Conservation (phyloP, 2,329 filamentous ascomycete genomes). For the Fusarium heterosporum region DNA sequence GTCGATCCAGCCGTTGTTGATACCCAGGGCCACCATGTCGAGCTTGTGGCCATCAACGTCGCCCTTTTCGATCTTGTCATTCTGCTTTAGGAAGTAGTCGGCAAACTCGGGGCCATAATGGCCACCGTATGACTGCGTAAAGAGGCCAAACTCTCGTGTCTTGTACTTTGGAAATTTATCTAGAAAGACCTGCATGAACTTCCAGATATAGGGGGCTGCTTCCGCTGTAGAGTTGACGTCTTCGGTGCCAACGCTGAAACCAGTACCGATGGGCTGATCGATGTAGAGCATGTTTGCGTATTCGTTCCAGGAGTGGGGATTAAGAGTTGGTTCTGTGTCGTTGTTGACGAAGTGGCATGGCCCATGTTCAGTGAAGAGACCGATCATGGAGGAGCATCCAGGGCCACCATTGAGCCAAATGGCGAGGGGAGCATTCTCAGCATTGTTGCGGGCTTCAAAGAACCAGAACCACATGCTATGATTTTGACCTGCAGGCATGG, state of each 20-base stretch:
- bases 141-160: constrained; percentile 67
- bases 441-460: constrained; percentile 58
- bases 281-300: constrained; percentile 76
- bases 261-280: constrained; percentile 65
- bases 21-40: constrained; percentile 64
- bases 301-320: constrained; percentile 73
- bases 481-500: constrained; percentile 30
- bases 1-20: constrained; percentile 70
- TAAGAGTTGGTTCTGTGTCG: constrained; percentile 54
- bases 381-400: constrained; percentile 51
- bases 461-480: constrained; percentile 60
- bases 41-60: constrained; percentile 55
- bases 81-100: constrained; percentile 67
- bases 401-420: constrained; percentile 65
- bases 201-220: constrained; percentile 60
- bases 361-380: constrained; percentile 76
- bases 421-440: constrained; percentile 58
- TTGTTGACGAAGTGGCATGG: constrained; percentile 74
- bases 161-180: constrained; percentile 72
- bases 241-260: constrained; percentile 48
- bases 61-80: constrained; percentile 61
- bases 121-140: constrained; percentile 68
- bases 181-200: constrained; percentile 70
- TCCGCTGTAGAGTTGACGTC: constrained; percentile 47
- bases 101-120: constrained; percentile 69